Evolutionary conservation across 768 basidiomycete genomes (phyloP), one percentile per base, ranked within the genome.

Genomic region (Hemileccinum rubropunctum): DNA sequence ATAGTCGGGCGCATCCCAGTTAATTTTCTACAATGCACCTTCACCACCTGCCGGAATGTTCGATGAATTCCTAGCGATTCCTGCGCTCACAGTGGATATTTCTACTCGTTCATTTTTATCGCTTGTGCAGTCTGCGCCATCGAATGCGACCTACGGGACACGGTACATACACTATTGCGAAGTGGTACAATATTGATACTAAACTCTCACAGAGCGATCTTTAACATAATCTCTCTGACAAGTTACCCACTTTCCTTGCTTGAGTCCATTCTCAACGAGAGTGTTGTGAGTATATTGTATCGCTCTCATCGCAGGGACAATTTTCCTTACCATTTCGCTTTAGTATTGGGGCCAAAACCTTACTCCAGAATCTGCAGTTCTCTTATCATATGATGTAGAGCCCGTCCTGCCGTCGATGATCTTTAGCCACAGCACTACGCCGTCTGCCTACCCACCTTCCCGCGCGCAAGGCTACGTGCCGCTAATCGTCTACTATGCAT

Each of bases 11-110:
- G 42, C 41, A 32, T 63, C 57, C 39, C 57, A 68, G 17, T 39
- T 76, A 3, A 37, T 83, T 14, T 84, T 84, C 27, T 84, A 84
- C 51, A 77, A 83, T 56, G 76, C 54, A 1, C 80, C 55, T 12
- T 35, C 20, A 21, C 58, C 47, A 26, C 55, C 55, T n/a, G 14
- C 28, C 28, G 56, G 56, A 10, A 5, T 57, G 14, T 54, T 58
- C 33, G 61, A 60, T 15, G 56, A 56, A 15, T 60, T 82, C n/a
- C 33, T 56, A 41, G 34, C 37, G 2, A 50, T 55, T 28, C 43
- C 54, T 13, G 35, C 42, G 15, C 18, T 52, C 18, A 27, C 28
- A 3, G 20, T n/a, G n/a, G 40, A 56, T 21, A 28, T 56, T 32
- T 52, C 44, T 2, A 53, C 54, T 7, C 52, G 50, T 21, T 57